Evolutionary conservation across 179 eudicot species (phyloP).

Genomic region (Drosera spatulata): DNA sequence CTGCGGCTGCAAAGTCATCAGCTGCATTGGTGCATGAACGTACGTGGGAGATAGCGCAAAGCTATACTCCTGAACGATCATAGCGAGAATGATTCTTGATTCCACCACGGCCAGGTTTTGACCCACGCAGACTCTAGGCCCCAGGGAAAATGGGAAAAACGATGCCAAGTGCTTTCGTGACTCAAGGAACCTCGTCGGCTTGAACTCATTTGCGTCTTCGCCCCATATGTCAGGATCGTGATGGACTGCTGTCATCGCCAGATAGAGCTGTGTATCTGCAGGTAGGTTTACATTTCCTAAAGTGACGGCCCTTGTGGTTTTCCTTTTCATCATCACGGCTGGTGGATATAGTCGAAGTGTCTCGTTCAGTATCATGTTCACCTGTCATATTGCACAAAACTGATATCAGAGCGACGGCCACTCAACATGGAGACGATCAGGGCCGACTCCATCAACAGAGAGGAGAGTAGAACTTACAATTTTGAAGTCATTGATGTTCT

Average conservation of each 20-base stretch:
- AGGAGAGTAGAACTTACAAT: conserved; percentile 13
- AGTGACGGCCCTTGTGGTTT: conserved; percentile 19
- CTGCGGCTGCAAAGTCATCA: conserved; percentile 46
- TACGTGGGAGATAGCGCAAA: conserved; percentile 45
- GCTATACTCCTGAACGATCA: conserved; percentile 27
- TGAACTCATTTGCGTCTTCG: conserved; percentile 48
- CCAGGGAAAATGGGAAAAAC: conserved; percentile 44
- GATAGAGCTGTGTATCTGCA: conserved; percentile 28
- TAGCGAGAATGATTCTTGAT: conserved; percentile 34
- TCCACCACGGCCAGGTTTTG: conserved; percentile 51
- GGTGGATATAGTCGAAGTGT: conserved; percentile 63
- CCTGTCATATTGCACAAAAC: conserved; percentile 13
- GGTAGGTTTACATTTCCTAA: conserved; percentile 35
- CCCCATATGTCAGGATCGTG: conserved; percentile 56
- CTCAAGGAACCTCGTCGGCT: conserved; percentile 37
- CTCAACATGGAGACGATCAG: neutral
- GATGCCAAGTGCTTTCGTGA: conserved; percentile 36
- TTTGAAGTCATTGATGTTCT: conserved; percentile 19
- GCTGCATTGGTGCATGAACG: conserved; percentile 52
- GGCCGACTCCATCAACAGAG: neutral
- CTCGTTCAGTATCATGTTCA: conserved; percentile 47
- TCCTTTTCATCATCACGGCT: conserved; percentile 32
- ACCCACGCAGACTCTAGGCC: conserved; percentile 48
- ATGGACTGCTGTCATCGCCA: conserved; percentile 47
- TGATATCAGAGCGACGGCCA: neutral